Base-by-base conservation (phyloP, 306 rosid genomes). In the Mimosa bimucronata region DNA sequence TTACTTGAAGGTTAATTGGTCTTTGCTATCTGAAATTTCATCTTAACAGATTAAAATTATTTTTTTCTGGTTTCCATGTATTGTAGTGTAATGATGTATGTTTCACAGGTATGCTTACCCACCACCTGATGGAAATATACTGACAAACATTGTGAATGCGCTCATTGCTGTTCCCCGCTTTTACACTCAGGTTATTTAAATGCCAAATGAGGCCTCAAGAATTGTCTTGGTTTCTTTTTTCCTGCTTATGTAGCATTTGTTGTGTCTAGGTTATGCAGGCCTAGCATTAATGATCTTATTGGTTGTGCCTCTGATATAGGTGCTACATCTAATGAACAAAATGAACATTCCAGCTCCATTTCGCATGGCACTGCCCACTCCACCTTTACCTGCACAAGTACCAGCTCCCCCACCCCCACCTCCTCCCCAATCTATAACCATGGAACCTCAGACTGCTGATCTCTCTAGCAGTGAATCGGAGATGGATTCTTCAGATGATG, bases 261-360 rank as follows among this genome's bases (percentile, higher is more conserved):
- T 69, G 60, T 61, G 38, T 58, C 21, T 48, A 1, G 83, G 50
- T 60, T 84, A 37, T 70, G n/a, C 67, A 30, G 78, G 80, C 62
- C n/a, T 21, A 62, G 31, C 68, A n/a, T 38, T 66, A 66, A 28
- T 66, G 77, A 71, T 76, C 78, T 31, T 76, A 77, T 80, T 62
- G 26, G 79, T 90, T 55, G 75, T 73, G 60, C 71, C 76, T 74
- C 42, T 31, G 69, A 72, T 76, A 64, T 81, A 94, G 97, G 98
- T 94, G 82, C 86, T 95, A 77, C 98, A 95, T 86, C 84, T 95
- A 83, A 95, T 95, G 98, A 95, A 95, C 89, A 95, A 92, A 89
- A 92, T 95, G 98, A 90, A 91, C 83, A 92, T 95, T 77, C 98
- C 98, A 28, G 92, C 98, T 79, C 98, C 98, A 31, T 95, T 95